phyloP scores from a whole-genome alignment of 208 protist genomes.

The Jaenimonas drosophilae region DNA sequence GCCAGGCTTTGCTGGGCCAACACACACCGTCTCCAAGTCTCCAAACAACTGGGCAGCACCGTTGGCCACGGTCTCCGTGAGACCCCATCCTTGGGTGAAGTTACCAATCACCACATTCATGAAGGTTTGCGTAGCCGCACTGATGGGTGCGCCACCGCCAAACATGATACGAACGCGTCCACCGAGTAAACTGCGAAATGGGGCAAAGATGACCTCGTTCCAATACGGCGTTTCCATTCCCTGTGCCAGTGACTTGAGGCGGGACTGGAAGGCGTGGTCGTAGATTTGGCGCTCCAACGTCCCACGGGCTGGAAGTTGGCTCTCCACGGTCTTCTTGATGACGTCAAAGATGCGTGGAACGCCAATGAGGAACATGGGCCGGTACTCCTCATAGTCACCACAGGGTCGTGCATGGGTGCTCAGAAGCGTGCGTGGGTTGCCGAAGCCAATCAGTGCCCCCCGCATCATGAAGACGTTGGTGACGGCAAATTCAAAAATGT shows the following conservation, averaged over 20 bases:
- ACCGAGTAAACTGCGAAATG: slow-evolving; percentile 17
- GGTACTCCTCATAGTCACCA: slow-evolving; percentile 30
- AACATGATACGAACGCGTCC: slow-evolving; percentile 24
- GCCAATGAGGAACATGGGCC: slow-evolving; percentile 32
- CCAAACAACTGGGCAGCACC: slow-evolving; percentile 11
- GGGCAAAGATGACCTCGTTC: slow-evolving; percentile 35
- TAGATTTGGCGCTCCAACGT: slow-evolving; percentile 22
- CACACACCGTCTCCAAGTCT: slow-evolving; percentile 9
- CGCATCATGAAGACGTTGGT: slow-evolving; percentile 21
- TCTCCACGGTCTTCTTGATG: slow-evolving; percentile 32
- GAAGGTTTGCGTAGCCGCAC: slow-evolving; percentile 21
- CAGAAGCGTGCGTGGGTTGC: slow-evolving; percentile 18
- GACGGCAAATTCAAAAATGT: slow-evolving; percentile 56
- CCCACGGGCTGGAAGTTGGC: slow-evolving; percentile 9
- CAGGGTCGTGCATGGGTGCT: slow-evolving; percentile 12
- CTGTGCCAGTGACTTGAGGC: slow-evolving; percentile 11
- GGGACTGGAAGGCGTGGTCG: slow-evolving; percentile 20
- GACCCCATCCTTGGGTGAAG: slow-evolving; percentile 43
- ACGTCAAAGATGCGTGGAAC: slow-evolving; percentile 47
- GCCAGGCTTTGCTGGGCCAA: slow-evolving; percentile 15
- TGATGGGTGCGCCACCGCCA: slow-evolving; percentile 35
- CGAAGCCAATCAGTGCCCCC: slow-evolving; percentile 25
- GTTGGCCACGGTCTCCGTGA: slow-evolving; percentile 50
- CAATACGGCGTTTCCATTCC: slow-evolving; percentile 31
- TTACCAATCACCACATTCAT: slow-evolving; percentile 21